phyloP scores from a whole-genome alignment of 192 early-diverging fungal genomes.

The Podochytrium sp. region DNA sequence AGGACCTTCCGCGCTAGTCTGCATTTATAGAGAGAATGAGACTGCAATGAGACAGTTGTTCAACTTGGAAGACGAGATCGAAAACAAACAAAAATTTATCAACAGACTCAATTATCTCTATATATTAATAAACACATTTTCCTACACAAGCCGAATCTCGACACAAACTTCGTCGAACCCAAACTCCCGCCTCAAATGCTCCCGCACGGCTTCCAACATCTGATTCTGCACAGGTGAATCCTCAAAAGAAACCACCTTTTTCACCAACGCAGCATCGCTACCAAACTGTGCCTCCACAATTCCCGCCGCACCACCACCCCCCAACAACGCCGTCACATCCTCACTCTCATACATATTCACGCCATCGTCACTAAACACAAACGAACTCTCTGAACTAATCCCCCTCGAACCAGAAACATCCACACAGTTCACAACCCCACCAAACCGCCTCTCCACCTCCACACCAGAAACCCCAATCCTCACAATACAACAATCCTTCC shows the following conservation, averaged over 20 bases:
- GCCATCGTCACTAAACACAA: background rate
- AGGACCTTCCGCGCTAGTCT: too few species aligned
- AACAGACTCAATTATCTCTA: too few species aligned
- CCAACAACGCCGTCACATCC: background rate
- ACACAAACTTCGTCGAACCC: background rate
- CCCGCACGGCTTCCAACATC: background rate
- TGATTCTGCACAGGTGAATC: background rate
- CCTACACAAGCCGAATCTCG: conserved; percentile 2
- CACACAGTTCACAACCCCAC: background rate
- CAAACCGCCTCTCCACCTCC: background rate
- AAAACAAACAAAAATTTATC: too few species aligned
- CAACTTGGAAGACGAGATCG: too few species aligned
- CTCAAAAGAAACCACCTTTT: background rate
- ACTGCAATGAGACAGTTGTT: too few species aligned
- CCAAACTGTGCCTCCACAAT: background rate
- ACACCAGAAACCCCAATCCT: background rate
- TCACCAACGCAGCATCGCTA: background rate
- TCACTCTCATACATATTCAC: background rate
- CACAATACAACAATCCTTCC: conserved; percentile 14
- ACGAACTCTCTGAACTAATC: background rate
- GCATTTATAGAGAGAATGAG: too few species aligned
- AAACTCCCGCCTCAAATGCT: background rate
- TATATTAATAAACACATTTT: too few species aligned
- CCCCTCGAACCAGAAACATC: background rate
- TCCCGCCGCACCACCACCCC: background rate